Base-by-base conservation (phyloP, 345 rosid species). In the Boechera retrofracta region DNA sequence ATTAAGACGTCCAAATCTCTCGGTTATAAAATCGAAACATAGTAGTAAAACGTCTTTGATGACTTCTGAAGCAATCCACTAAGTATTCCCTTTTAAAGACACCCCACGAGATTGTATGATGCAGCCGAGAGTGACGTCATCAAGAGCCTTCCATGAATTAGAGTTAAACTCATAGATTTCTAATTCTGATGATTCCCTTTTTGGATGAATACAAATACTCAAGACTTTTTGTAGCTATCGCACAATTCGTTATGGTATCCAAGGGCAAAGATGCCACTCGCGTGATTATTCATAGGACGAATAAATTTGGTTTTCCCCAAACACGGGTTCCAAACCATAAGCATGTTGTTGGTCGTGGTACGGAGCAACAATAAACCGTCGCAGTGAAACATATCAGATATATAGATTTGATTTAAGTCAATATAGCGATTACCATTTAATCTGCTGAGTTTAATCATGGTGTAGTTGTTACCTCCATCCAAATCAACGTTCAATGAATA, bases 91-190 rank as follows among this genome's bases (percentile, higher is more conserved):
- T 0, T 52, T 10, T 24, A 52, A 52, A 24, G 32, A 52, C 6
- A 52, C 31, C 57, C 57, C 57, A 52, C 57, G 32, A 52, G 57
- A 52, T 52, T 52, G 29, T 52, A 52, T 52, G 13, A 10, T 24
- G 13, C 57, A 52, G 15, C 57, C 57, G 31, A 52, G 57, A 52
- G 6, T 4, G 57, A 52, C 57, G 10, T 52, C 57, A 24, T 52
- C 57, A 24, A 52, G 57, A 52, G 31, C 1, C 57, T 31, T 24
- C 56, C 56, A 49, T 45, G 51, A 45, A 45, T 45, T 3, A 45
- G 51, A 13, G 51, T 48, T 16, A 6, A 48, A 16, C 10, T 49
- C 54, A 18, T 16, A 49, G 56, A 52, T 52, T 21, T 4, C 0
- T 52, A 52, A 10, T 31, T 21, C 32, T 24, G 57, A 10, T 28